phyloP scores from a whole-genome alignment of 768 basidiomycete genomes.

The Podaxis sp. region DNA sequence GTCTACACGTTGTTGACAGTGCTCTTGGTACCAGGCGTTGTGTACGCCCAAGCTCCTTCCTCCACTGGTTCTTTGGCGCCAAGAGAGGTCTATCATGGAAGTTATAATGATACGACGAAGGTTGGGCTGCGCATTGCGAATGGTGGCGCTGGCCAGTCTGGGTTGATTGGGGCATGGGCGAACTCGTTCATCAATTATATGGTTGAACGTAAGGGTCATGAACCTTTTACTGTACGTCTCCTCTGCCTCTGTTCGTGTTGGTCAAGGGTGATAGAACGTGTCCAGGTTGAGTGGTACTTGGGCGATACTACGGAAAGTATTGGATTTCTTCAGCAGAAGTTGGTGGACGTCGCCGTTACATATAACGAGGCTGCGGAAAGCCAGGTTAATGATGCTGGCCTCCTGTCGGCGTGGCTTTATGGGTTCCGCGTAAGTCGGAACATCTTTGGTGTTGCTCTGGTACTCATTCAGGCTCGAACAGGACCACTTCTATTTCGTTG shows the following conservation, averaged over 20 bases:
- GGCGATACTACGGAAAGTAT: conserved; percentile 57
- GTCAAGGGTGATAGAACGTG: neutral
- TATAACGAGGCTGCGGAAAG: conserved; percentile 53
- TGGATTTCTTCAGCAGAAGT: conserved; percentile 36
- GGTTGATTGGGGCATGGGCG: conserved; percentile 48
- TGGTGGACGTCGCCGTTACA: conserved; percentile 50
- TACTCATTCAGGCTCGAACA: conserved; percentile 19
- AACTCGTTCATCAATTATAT: conserved; percentile 43
- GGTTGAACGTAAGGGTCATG: conserved; percentile 28
- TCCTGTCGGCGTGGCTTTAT: conserved; percentile 36
- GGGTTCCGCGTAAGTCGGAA: conserved; percentile 42
- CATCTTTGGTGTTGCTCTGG: neutral
- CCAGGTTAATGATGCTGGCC: conserved; percentile 30
- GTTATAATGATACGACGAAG: conserved; percentile 29
- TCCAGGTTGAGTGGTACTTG: conserved; percentile 55
- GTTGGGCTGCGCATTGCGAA: conserved; percentile 47
- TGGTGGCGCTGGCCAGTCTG: conserved; percentile 52
- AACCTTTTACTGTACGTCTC: conserved; percentile 33
- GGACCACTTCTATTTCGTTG: conserved; percentile 55
- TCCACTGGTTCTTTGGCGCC: conserved; percentile 15
- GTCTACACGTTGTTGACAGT: neutral
- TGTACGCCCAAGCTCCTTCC: neutral
- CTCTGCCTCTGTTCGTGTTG: neutral
- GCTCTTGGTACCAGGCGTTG: neutral
- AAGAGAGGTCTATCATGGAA: conserved; percentile 39